A percentile compares a stretch with the other conserved stretches of the same genome.
Conservation (phyloP, 2,329 filamentous ascomycete species). For the Tympanopsis confertula region DNA sequence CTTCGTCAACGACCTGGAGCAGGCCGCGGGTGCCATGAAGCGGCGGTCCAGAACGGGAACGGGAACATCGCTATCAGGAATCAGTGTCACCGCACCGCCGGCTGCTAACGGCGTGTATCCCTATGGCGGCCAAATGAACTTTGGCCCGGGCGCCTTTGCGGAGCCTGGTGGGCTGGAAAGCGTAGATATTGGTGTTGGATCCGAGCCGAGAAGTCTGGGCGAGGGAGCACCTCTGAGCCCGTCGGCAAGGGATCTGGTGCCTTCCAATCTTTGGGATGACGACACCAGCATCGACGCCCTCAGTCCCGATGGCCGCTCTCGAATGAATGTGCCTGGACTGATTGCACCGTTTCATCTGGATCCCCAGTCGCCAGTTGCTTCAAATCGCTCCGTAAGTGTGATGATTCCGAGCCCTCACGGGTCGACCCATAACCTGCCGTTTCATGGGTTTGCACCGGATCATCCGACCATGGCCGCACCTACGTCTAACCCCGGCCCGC, state of each 20-base stretch:
- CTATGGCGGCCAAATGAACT: too few relatives aligned
- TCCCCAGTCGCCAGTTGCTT: conserved; percentile 50
- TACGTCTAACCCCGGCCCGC: conserved; percentile 18
- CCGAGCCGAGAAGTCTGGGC: conserved; percentile 47
- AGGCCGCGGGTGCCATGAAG: too few relatives aligned
- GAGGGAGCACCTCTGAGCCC: conserved; percentile 65
- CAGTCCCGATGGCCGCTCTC: conserved; percentile 21
- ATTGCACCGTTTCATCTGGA: conserved; percentile 26
- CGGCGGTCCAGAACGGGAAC: too few relatives aligned
- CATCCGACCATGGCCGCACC: conserved; percentile 28
- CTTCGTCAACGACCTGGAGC: too few relatives aligned
- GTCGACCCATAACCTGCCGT: conserved; percentile 46
- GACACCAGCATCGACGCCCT: conserved; percentile 52
- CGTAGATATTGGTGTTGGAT: too few relatives aligned
- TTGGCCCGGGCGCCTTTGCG: too few relatives aligned
- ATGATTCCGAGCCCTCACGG: conserved; percentile 47
- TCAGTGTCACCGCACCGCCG: too few relatives aligned
- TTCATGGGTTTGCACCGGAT: conserved; percentile 18
- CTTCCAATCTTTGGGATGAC: conserved; percentile 51
- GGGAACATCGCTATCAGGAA: too few relatives aligned
- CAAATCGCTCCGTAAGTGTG: conserved; percentile 40
- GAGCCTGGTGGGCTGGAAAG: too few relatives aligned
- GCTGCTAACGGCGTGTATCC: too few relatives aligned
- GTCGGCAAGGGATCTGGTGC: conserved; percentile 62
- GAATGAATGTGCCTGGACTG: conserved; percentile 22